Conservation (phyloP, 805 yeast species). For the Kazachstania psychrophila region DNA sequence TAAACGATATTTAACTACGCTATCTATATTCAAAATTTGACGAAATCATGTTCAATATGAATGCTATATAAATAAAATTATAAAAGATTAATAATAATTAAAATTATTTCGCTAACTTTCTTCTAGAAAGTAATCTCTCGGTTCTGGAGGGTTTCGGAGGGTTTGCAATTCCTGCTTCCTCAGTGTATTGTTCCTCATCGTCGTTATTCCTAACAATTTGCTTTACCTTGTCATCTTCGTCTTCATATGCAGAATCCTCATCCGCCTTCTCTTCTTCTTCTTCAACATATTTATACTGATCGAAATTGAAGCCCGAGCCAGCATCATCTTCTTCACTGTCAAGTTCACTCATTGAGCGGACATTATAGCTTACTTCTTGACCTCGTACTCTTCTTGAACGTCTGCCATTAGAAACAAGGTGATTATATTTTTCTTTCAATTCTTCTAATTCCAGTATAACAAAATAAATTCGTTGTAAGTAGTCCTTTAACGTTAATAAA, state of each 20-base stretch:
- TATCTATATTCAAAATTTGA: too few relatives aligned
- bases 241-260: not conserved
- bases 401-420: constrained; percentile 7
- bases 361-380: constrained; percentile 1
- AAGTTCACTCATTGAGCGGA: constrained; percentile 5
- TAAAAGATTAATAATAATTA: too few relatives aligned
- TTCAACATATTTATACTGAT: too few relatives aligned
- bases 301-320: not conserved
- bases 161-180: not conserved
- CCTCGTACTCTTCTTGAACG: constrained; percentile 10
- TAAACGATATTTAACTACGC: too few relatives aligned
- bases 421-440: constrained; percentile 25
- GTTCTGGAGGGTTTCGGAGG: not conserved
- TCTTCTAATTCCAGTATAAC: constrained; percentile 57
- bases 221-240: not conserved
- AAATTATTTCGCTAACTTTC: too few relatives aligned
- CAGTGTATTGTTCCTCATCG: constrained; percentile 1
- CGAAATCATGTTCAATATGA: too few relatives aligned
- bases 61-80: too few relatives aligned
- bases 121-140: not conserved
- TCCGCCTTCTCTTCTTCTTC: not conserved
- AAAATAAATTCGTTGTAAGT: constrained; percentile 13
- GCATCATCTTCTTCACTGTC: constrained; percentile 6
- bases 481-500: constrained; percentile 14
- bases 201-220: too few relatives aligned